Conservation (phyloP, 2,329 filamentous ascomycete genomes). For the Cladosporium sp. region DNA sequence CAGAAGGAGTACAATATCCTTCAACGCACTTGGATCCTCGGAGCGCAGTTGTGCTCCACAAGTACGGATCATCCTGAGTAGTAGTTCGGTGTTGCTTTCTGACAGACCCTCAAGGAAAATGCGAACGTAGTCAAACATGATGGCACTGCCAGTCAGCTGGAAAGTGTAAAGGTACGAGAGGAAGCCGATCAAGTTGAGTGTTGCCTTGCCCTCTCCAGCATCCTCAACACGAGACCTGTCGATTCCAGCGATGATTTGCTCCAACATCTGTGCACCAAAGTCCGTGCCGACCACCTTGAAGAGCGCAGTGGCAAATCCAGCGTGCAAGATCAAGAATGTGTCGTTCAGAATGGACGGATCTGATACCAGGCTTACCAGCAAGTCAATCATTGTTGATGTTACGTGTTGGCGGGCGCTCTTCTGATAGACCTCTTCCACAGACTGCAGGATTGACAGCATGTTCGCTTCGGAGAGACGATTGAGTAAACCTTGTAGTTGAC, state of each 20-base stretch:
- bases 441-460: constrained; percentile 77
- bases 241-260: constrained; percentile 75
- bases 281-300: constrained; percentile 87
- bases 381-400: constrained; percentile 74
- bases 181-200: constrained; percentile 77
- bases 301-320: constrained; percentile 83
- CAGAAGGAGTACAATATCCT: constrained; percentile 81
- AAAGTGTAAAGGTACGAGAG: constrained; percentile 90
- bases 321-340: constrained; percentile 86
- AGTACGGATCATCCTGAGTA: constrained; percentile 79
- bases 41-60: constrained; percentile 80
- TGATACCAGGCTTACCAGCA: constrained; percentile 76
- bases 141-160: constrained; percentile 76
- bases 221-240: constrained; percentile 49
- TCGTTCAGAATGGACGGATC: constrained; percentile 79
- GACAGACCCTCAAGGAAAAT: constrained; percentile 73
- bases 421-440: constrained; percentile 81
- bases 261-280: constrained; percentile 84
- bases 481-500: constrained; percentile 83
- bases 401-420: constrained; percentile 85
- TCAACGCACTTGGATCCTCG: constrained; percentile 84
- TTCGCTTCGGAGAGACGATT: constrained; percentile 94
- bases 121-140: constrained; percentile 90
- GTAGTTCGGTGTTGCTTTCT: constrained; percentile 83
- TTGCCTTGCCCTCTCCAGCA: constrained; percentile 57